These are phyloP conservation scores for Botrytis porri DNA, from an alignment of 2,329 filamentous ascomycete species.

Conservation along the genomic window DNA sequence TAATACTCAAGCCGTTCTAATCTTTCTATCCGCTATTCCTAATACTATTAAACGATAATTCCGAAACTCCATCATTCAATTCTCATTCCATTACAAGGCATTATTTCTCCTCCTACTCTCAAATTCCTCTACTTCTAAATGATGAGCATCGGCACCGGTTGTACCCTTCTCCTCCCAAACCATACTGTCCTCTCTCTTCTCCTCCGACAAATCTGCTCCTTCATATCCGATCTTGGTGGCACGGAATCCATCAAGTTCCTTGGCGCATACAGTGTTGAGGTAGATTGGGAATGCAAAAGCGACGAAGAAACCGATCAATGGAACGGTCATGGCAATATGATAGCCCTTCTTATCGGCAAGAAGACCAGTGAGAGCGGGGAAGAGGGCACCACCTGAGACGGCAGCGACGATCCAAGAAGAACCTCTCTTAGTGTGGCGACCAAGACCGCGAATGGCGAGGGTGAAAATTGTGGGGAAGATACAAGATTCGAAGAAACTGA, in stretches of 20 bases:
- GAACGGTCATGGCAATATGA: conserved; percentile 36
- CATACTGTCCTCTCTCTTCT: not conserved
- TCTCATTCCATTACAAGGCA: not conserved
- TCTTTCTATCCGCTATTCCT: not conserved
- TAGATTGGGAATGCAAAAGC: conserved; percentile 40
- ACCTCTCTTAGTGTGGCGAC: conserved; percentile 74
- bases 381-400: conserved; percentile 32
- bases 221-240: conserved; percentile 39
- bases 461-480: conserved; percentile 82
- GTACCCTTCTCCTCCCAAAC: conserved; percentile 15
- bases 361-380: conserved; percentile 28
- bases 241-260: conserved; percentile 40
- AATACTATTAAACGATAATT: not conserved
- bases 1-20: not conserved
- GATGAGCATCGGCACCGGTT: not conserved
- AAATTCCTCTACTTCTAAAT: conserved; percentile 2
- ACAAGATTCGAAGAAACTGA: conserved; percentile 66
- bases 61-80: not conserved
- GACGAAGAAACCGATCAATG: conserved; percentile 38
- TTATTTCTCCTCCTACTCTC: not conserved
- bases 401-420: conserved; percentile 67
- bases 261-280: conserved; percentile 36
- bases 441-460: conserved; percentile 74
- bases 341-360: conserved; percentile 19
- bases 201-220: conserved; percentile 17